Evolutionary conservation across 805 yeast genomes (phyloP).

Genomic region (Starmera caribaea): DNA sequence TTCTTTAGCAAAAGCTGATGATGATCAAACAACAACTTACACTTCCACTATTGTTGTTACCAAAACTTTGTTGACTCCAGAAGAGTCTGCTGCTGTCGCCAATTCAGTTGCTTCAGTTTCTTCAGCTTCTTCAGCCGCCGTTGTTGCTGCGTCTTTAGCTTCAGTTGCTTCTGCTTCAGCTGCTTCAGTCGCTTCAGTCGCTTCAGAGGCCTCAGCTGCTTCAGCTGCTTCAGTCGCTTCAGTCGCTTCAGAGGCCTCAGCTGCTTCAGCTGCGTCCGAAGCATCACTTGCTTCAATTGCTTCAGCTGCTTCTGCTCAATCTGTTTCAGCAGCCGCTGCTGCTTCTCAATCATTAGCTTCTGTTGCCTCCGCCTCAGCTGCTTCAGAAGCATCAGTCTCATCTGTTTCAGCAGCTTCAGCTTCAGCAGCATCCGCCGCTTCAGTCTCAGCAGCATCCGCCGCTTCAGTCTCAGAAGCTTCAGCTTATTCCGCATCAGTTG

Average conservation of each 20-base stretch:
- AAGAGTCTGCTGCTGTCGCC: constrained; percentile 13
- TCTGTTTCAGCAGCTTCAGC: constrained; percentile 12
- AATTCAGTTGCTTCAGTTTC: constrained; percentile 15
- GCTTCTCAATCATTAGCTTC: constrained; percentile 4
- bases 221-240: constrained; percentile 17
- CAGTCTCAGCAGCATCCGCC: constrained; percentile 10
- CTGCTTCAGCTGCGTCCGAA: constrained; percentile 12
- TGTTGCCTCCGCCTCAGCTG: constrained; percentile 9
- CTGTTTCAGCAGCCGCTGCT: constrained; percentile 5
- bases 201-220: constrained; percentile 11
- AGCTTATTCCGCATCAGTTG: constrained; percentile 16
- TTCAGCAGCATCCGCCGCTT: constrained; percentile 11
- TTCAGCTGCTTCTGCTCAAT: constrained; percentile 15
- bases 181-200: constrained; percentile 6
- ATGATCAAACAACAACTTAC: constrained; percentile 23
- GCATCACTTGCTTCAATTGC: constrained; percentile 11
- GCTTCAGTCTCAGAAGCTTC: constrained; percentile 15
- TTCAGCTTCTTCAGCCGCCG: constrained; percentile 13
- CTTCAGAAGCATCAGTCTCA: constrained; percentile 10
- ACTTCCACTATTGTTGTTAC: constrained; percentile 30
- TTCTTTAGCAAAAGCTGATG: constrained; percentile 22
- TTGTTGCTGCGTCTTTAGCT: constrained; percentile 12
- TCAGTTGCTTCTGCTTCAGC: constrained; percentile 9
- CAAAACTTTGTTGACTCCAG: constrained; percentile 16
- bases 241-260: constrained; percentile 9